phyloP scores from a whole-genome alignment of 1,284 basidiomycete species.

The Melanopsichium pennsylvanicum region DNA sequence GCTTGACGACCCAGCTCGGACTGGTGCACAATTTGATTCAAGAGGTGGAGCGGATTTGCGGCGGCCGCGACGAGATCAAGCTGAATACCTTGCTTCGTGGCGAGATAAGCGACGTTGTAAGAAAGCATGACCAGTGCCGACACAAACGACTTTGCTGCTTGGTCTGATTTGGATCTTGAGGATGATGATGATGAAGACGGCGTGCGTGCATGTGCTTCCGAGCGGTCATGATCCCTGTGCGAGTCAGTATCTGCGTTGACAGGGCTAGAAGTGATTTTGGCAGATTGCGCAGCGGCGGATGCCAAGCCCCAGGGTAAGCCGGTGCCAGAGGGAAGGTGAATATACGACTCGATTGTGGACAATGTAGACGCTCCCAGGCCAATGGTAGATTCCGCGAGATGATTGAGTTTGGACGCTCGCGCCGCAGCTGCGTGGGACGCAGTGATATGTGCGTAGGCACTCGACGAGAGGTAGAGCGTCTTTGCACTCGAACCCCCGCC shows the following conservation, averaged over 20 bases:
- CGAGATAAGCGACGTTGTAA: conserved; percentile 53
- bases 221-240: no score
- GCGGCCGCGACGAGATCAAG: conserved; percentile 53
- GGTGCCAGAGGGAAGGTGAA: conserved; percentile 33
- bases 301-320: conserved; percentile 38
- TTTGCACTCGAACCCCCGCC: conserved; percentile 43
- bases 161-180: conserved; percentile 29
- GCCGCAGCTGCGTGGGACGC: conserved; percentile 2
- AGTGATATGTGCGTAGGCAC: conserved; percentile 37
- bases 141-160: conserved; percentile 44
- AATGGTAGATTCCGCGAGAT: conserved; percentile 44
- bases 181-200: no score
- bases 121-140: conserved; percentile 51
- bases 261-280: background rate
- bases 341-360: conserved; percentile 50
- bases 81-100: conserved; percentile 43
- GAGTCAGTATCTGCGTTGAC: background rate
- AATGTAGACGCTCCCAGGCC: conserved; percentile 51
- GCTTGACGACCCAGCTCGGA: conserved; percentile 31
- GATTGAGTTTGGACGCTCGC: conserved; percentile 23
- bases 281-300: conserved; percentile 1
- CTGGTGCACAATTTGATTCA: conserved; percentile 24
- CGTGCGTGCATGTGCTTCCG: no score
- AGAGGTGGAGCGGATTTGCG: conserved; percentile 42
- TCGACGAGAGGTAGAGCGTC: conserved; percentile 40